A percentile compares a stretch with the other conserved stretches of the same genome.
Evolutionary conservation across 164 flowering plant genomes (phyloP).

Genomic region (Chimonanthus praecox): DNA sequence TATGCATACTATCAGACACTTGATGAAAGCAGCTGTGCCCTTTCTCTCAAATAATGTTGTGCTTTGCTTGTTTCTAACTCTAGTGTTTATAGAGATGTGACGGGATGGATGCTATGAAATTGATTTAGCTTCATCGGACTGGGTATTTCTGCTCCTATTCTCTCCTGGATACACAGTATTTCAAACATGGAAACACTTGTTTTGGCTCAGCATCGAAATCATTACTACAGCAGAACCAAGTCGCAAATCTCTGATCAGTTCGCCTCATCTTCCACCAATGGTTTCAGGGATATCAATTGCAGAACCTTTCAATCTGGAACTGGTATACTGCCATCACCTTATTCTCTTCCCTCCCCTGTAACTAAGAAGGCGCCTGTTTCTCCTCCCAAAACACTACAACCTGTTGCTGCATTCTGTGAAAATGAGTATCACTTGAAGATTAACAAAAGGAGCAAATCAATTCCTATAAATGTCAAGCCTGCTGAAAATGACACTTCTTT

Average conservation of each 20-base stretch:
- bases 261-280: slow-evolving; percentile 31
- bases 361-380: slow-evolving; percentile 8
- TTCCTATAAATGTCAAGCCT: slow-evolving; percentile 27
- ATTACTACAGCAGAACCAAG: slow-evolving; percentile 34
- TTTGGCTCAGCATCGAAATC: slow-evolving; percentile 54
- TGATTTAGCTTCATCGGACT: neutral
- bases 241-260: slow-evolving; percentile 18
- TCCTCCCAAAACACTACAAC: slow-evolving; percentile 19
- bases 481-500: slow-evolving; percentile 15
- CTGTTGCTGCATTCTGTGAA: slow-evolving; percentile 3
- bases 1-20: too few species aligned
- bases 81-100: neutral
- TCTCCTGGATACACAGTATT: neutral
- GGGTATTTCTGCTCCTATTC: neutral
- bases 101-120: neutral
- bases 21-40: too few species aligned
- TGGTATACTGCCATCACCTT: slow-evolving; percentile 63
- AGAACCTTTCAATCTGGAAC: slow-evolving; percentile 45
- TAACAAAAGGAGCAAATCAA: slow-evolving; percentile 26
- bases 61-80: neutral
- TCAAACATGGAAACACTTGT: slow-evolving; percentile 64
- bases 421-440: slow-evolving; percentile 2
- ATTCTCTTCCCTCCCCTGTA: slow-evolving; percentile 16
- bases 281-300: slow-evolving; percentile 50
- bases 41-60: neutral